Evolutionary conservation across 2,329 filamentous ascomycete species (phyloP).

Genomic region (Talaromyces sp.): DNA sequence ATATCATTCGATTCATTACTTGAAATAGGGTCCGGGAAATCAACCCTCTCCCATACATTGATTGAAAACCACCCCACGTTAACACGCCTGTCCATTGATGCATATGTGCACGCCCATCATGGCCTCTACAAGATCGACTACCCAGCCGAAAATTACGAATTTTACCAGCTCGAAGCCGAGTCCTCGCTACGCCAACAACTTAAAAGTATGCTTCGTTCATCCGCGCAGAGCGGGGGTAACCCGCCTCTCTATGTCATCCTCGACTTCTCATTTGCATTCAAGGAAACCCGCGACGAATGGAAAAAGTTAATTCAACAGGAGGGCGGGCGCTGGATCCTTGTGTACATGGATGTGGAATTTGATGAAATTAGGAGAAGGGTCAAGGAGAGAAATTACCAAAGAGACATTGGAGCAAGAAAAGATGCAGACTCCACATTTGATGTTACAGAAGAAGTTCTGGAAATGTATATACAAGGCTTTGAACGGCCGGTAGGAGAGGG

Average conservation of each 20-base stretch:
- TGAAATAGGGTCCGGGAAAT: slow-evolving; percentile 12
- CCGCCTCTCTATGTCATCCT: slow-evolving; percentile 4
- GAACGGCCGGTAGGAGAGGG: slow-evolving; percentile 11
- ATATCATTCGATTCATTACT: background rate
- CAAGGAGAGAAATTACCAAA: slow-evolving; percentile 9
- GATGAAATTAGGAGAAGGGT: slow-evolving; percentile 13
- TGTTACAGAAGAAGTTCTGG: slow-evolving; percentile 11
- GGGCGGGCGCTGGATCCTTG: slow-evolving; percentile 9
- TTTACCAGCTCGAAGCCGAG: slow-evolving; percentile 12
- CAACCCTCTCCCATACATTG: slow-evolving; percentile 12
- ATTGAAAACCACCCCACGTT: slow-evolving; percentile 11
- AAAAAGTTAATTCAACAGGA: slow-evolving; percentile 9
- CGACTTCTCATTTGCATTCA: slow-evolving; percentile 12
- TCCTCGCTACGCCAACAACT: background rate
- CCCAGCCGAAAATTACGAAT: slow-evolving; percentile 9
- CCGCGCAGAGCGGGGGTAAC: background rate
- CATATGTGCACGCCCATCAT: slow-evolving; percentile 9
- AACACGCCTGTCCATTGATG: slow-evolving; percentile 13
- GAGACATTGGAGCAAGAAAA: background rate
- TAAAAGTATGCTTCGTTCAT: background rate
- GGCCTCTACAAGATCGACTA: slow-evolving; percentile 11
- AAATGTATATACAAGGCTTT: slow-evolving; percentile 11
- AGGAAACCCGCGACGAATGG: slow-evolving; percentile 9
- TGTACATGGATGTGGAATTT: slow-evolving; percentile 10
- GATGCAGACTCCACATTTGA: slow-evolving; percentile 12